Base-by-base conservation (phyloP, 2,329 filamentous ascomycete species). In the Domatiomyces catenatus region DNA sequence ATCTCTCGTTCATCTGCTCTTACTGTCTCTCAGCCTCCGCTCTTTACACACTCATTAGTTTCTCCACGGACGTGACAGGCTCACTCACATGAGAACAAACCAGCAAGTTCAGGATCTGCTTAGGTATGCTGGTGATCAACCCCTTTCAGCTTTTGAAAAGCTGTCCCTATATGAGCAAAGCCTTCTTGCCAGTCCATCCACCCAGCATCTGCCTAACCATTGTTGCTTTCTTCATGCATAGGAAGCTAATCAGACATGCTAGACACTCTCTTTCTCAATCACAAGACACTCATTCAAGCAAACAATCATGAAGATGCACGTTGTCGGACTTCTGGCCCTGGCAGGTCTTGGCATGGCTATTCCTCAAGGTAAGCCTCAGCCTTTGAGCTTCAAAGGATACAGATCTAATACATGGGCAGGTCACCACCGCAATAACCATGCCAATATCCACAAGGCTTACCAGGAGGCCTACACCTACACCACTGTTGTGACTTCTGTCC, bases 311-410 rank as follows among this genome's bases (percentile, higher is more conserved):
- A 47, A 32, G 45, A 32, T 18, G 17, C 17, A 22, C 15, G 8
- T 17, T 26, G 15, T 47, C 10, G 17, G 22, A 10, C 17, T 24
- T 15, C 24, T 56, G 18, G 53, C 50, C 45, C 52, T 50, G 17
- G 52, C 46, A 19, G 50, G 54, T 20, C 42, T 52, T 22, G 54
- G 49, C 24, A 45, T 51, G 44, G 52, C 54, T 46, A 48, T 58
- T 48, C 56, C 56, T 32, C 54, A 56, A 51, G 51, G 56, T 58
- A 49, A 44, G 56, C 56, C 36, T 24, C 15, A 28, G 20, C 4
- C 20, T 18, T 17, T n/a, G n/a, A n/a, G n/a, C 42, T 46, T 39
- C 19, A 45, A 44, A 15, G 10, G 28, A n/a, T 42, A 3, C 36
- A 45, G 47, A 48, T 36, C 20, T 18, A 17, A 47, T 45, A 39